phyloP scores from a whole-genome alignment of 345 rosid species.

The Psidium guajava region DNA sequence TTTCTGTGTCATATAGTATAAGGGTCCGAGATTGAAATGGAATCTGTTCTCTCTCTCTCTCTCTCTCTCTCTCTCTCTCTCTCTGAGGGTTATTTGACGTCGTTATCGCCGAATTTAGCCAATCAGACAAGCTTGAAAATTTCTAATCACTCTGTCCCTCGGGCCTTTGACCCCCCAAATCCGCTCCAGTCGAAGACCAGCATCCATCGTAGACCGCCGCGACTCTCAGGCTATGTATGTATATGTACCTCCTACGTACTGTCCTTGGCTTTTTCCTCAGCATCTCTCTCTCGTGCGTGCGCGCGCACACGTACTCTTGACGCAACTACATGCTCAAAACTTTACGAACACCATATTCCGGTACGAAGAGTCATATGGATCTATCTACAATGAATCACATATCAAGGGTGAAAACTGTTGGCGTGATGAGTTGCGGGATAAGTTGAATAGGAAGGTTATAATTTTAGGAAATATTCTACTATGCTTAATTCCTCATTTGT shows the following conservation, averaged over 20 bases:
- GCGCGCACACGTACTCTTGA: background rate
- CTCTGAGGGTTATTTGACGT: constrained; percentile 19
- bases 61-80: background rate
- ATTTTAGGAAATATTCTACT: no score
- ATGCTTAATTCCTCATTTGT: no score
- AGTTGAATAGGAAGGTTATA: no score
- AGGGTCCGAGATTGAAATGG: constrained; percentile 15
- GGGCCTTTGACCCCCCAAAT: constrained; percentile 33
- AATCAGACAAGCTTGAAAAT: constrained; percentile 16
- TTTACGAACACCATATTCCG: background rate
- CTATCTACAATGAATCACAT: background rate
- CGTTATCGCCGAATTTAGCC: constrained; percentile 24
- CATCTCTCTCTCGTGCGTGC: background rate
- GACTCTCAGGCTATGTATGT: background rate
- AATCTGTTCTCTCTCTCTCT: constrained; percentile 18
- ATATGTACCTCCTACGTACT: background rate
- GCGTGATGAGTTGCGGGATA: no score
- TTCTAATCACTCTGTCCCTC: constrained; percentile 6
- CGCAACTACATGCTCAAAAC: background rate
- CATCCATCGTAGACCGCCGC: background rate
- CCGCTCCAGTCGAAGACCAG: constrained; percentile 14
- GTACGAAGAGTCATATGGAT: background rate
- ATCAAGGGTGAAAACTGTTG: background rate
- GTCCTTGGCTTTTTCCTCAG: background rate
- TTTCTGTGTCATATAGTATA: no score